Conservation (phyloP, 176 grass and related monocot species). For the Ensete glaucum region DNA sequence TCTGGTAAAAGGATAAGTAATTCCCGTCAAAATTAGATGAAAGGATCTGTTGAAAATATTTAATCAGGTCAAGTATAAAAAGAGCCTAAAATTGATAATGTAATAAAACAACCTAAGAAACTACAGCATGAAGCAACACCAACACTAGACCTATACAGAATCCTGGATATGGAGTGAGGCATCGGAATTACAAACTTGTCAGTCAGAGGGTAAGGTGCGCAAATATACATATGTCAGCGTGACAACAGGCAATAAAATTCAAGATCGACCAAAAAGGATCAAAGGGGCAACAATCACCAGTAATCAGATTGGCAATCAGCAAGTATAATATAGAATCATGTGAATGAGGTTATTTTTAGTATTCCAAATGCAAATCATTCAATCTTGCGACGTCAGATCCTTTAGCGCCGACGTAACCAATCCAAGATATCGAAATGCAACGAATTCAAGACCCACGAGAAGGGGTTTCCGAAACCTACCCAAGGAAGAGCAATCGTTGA, state of each 20-base stretch:
- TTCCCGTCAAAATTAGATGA: not conserved
- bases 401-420: not conserved
- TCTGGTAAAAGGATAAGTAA: too few species aligned
- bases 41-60: not conserved
- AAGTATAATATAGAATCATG: too few species aligned
- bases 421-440: not conserved
- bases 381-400: not conserved
- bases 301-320: not conserved
- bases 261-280: not conserved
- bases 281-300: not conserved
- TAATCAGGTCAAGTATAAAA: not conserved
- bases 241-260: not conserved
- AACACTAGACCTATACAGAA: not conserved
- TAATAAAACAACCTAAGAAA: not conserved
- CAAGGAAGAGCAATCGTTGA: slow-evolving; percentile 94
- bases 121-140: not conserved
- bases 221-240: not conserved
- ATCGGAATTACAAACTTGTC: too few species aligned
- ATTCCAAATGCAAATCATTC: not conserved
- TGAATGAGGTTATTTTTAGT: not conserved
- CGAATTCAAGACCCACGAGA: not conserved
- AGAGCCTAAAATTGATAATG: not conserved
- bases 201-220: not conserved
- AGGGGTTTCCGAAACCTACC: slow-evolving; percentile 23
- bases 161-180: not conserved